phyloP scores from a whole-genome alignment of 352 stramenopile genomes.

The Phytophthora aleatoria region DNA sequence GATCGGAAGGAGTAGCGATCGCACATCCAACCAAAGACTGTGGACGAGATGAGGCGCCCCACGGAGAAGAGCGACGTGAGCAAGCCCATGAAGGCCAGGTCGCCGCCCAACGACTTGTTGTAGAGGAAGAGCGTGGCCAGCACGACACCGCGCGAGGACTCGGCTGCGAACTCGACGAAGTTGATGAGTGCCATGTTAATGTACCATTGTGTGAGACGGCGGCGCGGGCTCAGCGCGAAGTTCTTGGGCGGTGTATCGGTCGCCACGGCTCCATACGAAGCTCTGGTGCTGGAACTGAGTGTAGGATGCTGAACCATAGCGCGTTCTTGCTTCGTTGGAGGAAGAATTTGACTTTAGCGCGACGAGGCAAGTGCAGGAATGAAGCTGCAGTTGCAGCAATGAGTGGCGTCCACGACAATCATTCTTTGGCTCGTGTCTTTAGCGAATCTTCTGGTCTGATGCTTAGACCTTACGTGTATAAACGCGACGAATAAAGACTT shows the following conservation, averaged over 20 bases:
- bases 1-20: slow-evolving; percentile 82
- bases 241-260: slow-evolving; percentile 34
- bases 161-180: slow-evolving; percentile 83
- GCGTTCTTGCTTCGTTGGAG: neutral
- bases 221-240: slow-evolving; percentile 46
- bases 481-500: slow-evolving; percentile 3
- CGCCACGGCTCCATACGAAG: slow-evolving; percentile 38
- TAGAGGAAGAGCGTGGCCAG: slow-evolving; percentile 86
- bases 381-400: slow-evolving; percentile 1
- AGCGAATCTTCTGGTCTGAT: slow-evolving; percentile 17
- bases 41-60: slow-evolving; percentile 81
- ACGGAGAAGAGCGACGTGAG: slow-evolving; percentile 85
- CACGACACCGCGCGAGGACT: slow-evolving; percentile 79
- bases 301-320: slow-evolving; percentile 30
- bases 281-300: slow-evolving; percentile 19
- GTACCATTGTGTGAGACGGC: slow-evolving; percentile 63
- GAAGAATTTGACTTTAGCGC: slow-evolving; percentile 10
- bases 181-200: slow-evolving; percentile 86
- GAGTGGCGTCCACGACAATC: slow-evolving; percentile 12
- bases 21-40: slow-evolving; percentile 85
- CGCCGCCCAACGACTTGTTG: slow-evolving; percentile 77
- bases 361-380: slow-evolving; percentile 18
- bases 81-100: slow-evolving; percentile 80
- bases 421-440: slow-evolving; percentile 27
- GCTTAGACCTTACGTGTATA: slow-evolving; percentile 21